phyloP scores from a whole-genome alignment of 2,329 filamentous ascomycete species.

The Teratosphaeria viscida region DNA sequence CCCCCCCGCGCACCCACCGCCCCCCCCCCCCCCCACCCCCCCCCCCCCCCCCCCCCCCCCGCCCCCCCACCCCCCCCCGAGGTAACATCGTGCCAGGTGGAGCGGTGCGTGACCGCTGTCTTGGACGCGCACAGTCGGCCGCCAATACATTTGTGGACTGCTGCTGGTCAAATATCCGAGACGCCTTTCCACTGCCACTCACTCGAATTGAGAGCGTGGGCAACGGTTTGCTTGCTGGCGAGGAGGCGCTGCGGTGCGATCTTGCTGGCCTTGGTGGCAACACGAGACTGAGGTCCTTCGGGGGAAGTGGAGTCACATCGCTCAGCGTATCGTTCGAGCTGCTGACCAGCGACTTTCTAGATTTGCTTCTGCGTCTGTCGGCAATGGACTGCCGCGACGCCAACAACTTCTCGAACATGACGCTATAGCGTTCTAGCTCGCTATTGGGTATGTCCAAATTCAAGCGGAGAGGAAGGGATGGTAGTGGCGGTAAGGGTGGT shows the following conservation, averaged over 20 bases:
- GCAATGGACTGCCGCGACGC: conserved; percentile 29
- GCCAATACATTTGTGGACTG: conserved; percentile 6
- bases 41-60: no score
- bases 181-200: background rate
- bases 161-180: background rate
- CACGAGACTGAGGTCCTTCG: background rate
- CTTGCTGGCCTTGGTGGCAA: background rate
- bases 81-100: conserved; percentile 11
- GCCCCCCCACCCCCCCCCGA: no score
- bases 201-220: conserved; percentile 9
- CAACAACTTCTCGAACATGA: conserved; percentile 80
- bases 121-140: conserved; percentile 9
- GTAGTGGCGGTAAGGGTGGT: background rate
- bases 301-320: background rate
- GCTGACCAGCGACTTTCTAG: conserved; percentile 1
- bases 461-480: conserved; percentile 34
- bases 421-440: conserved; percentile 77
- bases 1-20: no score
- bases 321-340: background rate
- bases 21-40: no score
- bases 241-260: conserved; percentile 8
- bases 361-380: conserved; percentile 22
- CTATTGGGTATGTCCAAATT: conserved; percentile 71
- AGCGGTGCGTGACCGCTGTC: conserved; percentile 19
- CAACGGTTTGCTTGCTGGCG: conserved; percentile 8